These are phyloP conservation scores for Collybia sordida DNA, from an alignment of 768 basidiomycete species.

Conservation along the genomic window DNA sequence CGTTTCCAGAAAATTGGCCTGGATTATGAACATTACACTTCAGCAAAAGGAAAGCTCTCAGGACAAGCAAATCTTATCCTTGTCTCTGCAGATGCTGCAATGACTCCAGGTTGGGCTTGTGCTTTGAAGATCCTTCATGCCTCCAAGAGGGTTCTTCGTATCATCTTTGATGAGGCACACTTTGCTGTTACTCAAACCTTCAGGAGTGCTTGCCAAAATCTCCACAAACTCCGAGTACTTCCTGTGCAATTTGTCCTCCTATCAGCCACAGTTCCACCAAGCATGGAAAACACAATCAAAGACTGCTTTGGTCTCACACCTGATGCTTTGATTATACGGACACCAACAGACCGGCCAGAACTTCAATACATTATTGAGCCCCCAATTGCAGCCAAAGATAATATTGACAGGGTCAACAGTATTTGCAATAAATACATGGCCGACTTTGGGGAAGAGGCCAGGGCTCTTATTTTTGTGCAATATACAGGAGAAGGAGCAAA, in stretches of 20 bases:
- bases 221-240: slow-evolving; percentile 11
- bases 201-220: slow-evolving; percentile 2
- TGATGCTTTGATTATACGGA: neutral
- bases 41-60: neutral
- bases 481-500: slow-evolving; percentile 2
- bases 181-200: slow-evolving; percentile 11
- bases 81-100: slow-evolving; percentile 14
- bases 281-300: neutral
- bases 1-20: slow-evolving; percentile 13
- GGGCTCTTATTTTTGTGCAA: slow-evolving; percentile 10
- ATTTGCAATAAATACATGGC: neutral
- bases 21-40: slow-evolving; percentile 11
- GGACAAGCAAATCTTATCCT: slow-evolving; percentile 16
- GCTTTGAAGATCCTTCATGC: slow-evolving; percentile 1
- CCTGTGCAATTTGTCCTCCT: slow-evolving; percentile 17
- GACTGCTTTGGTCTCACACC: slow-evolving; percentile 6
- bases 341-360: slow-evolving; percentile 8
- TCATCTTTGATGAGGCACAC: slow-evolving; percentile 24
- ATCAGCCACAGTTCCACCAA: slow-evolving; percentile 14
- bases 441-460: neutral
- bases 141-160: neutral
- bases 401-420: too few species aligned
- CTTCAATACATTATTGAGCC: slow-evolving; percentile 9
- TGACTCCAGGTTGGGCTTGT: slow-evolving; percentile 4
- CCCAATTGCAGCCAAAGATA: too few species aligned